Evolutionary conservation across 2,329 filamentous ascomycete genomes (phyloP).

Genomic region (Calonectria henricotiae): DNA sequence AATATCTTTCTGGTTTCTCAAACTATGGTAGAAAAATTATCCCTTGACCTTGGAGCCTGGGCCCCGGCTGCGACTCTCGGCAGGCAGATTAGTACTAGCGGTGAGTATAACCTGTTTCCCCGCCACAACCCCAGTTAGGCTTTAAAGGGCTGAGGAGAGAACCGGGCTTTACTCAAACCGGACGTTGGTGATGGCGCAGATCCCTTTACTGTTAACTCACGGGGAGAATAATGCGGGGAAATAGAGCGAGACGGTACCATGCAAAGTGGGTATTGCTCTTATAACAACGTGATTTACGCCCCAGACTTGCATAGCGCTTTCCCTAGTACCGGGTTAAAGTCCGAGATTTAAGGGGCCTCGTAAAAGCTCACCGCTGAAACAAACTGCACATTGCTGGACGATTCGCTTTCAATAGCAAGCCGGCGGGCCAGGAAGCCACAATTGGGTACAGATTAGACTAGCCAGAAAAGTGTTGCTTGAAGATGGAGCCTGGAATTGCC

Average conservation of each 20-base stretch:
- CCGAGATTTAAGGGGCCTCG: background rate
- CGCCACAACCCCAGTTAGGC: conserved; percentile 11
- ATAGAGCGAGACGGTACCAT: background rate
- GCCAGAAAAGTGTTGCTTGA: background rate
- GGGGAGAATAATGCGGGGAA: conserved; percentile 23
- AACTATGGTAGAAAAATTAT: background rate
- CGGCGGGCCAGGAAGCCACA: no score
- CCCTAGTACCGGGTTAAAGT: background rate
- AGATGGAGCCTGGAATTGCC: background rate
- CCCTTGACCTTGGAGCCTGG: background rate
- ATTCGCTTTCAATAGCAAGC: background rate
- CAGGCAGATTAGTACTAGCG: background rate
- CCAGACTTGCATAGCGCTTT: conserved; percentile 5
- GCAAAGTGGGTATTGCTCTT: background rate
- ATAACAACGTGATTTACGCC: conserved; percentile 1
- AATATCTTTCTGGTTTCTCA: background rate
- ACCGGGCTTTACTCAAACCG: conserved; percentile 13
- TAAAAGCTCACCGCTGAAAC: background rate
- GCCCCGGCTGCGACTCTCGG: background rate
- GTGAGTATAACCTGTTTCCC: background rate
- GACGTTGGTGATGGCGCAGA: background rate
- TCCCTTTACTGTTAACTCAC: background rate
- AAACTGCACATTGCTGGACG: no score
- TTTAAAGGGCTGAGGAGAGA: conserved; percentile 10
- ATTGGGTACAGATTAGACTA: background rate